Base-by-base conservation (phyloP, 345 rosid species). In the Eucalyptus marginata region DNA sequence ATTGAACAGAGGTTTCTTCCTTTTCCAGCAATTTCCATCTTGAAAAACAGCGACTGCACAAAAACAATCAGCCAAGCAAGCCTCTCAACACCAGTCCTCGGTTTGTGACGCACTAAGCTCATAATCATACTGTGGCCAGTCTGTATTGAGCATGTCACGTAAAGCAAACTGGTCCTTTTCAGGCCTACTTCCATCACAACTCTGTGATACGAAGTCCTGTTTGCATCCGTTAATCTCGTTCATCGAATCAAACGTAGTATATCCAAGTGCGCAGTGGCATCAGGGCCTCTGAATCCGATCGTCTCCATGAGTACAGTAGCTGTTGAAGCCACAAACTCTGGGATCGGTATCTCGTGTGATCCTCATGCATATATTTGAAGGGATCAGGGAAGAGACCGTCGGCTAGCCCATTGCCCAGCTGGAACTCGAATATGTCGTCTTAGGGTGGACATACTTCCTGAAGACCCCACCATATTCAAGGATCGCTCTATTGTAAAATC, bases 61-160 rank as follows among this genome's bases (percentile, higher is more conserved):
- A 20, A 91, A 91, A 87, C 96, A 95, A 89, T 93, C 98, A 10
- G 4, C 80, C 92, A 95, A 86, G 90, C 96, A 95, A 76, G 88
- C 86, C 51, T 58, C 27, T 52, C 89, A 86, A 33, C 86, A 83
- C 1, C 4, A 1, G 44, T 46, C 31, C 91, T 92, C 92, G 9
- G 49, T 56, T n/a, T 89, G 86, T 15, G n/a, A 29, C 2, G 3
- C 0, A 27, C 56, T 93, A 44, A 12, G 7, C 86, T 88, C 90
- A 44, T 94, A 96, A 89, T 94, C 94, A 10, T 86, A 87, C 1
- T 2, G 0, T 1, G 92, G 90, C 94, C 93, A 94, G 43, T 93
- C 83, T 14, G 92, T 87, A 4, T 87, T 46, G 11, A 16, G 7
- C 94, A 92, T 79, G 15, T 6, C 88, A 20, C 1, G 33, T 0